Conservation (phyloP, 306 rosid genomes). For the Calophaca sinica region DNA sequence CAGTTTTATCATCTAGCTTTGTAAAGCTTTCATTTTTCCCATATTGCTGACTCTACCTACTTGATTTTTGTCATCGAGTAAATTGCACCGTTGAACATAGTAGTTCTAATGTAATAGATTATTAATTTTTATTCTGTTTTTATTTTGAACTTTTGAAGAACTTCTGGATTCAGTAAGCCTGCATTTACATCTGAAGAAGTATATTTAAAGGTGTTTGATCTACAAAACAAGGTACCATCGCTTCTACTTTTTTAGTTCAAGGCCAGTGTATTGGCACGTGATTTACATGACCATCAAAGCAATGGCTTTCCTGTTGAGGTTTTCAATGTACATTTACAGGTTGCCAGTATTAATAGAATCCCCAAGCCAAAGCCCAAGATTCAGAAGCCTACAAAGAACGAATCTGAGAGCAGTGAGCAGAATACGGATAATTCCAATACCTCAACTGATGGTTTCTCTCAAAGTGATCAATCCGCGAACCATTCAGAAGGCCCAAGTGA, state of each 20-base stretch:
- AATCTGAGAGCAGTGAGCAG: conserved; percentile 59
- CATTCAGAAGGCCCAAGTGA: conserved; percentile 51
- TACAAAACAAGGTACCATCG: conserved; percentile 79
- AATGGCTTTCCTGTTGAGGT: conserved; percentile 25
- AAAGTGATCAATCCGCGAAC: conserved; percentile 48
- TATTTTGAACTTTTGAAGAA: conserved; percentile 63
- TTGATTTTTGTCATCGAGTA: conserved; percentile 29
- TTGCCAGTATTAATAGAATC: conserved; percentile 70
- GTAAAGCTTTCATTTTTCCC: conserved; percentile 9
- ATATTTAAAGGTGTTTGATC: conserved; percentile 59
- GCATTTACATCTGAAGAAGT: conserved; percentile 90
- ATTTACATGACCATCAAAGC: conserved; percentile 21
- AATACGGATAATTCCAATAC: conserved; percentile 52
- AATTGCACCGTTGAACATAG: not conserved
- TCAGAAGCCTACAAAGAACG: conserved; percentile 70
- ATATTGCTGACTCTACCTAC: not conserved
- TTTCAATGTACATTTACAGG: conserved; percentile 50
- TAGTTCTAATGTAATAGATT: not conserved
- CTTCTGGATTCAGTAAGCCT: conserved; percentile 68
- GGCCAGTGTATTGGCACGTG: conserved; percentile 13
- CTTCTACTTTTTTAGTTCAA: conserved; percentile 27
- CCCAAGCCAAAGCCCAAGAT: conserved; percentile 92
- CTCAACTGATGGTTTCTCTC: conserved; percentile 55
- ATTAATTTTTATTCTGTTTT: conserved; percentile 39
- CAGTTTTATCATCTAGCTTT: conserved; percentile 25